Evolutionary conservation across 1,284 basidiomycete species (phyloP).

Genomic region (Rhizoctonia solani): DNA sequence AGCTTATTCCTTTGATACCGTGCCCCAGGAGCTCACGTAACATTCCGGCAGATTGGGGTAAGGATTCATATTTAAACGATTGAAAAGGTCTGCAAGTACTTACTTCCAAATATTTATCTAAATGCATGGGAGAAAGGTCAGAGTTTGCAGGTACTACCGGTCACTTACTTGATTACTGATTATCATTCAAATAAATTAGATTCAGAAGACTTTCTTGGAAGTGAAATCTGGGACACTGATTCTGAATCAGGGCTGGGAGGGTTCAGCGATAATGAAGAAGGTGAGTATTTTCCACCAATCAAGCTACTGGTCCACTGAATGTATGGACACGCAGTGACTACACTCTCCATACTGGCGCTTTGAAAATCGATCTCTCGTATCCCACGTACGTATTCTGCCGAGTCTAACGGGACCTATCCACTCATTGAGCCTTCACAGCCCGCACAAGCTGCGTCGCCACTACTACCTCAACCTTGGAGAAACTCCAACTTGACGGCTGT

Average conservation of each 20-base stretch:
- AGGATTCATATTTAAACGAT: background rate
- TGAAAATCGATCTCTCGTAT: background rate
- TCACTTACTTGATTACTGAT: background rate
- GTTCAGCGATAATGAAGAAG: background rate
- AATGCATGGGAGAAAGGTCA: background rate
- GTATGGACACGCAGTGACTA: background rate
- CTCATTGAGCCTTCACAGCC: background rate
- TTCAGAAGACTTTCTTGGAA: background rate
- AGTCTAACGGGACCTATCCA: background rate
- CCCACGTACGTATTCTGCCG: background rate
- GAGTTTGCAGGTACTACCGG: background rate
- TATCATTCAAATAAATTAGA: background rate
- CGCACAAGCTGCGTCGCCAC: constrained; percentile 19
- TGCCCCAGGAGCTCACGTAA: too few relatives aligned
- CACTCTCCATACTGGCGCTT: background rate
- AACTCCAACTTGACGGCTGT: background rate
- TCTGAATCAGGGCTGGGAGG: background rate
- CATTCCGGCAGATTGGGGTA: constrained; percentile 3
- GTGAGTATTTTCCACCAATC: background rate
- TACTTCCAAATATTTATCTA: background rate
- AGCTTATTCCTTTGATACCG: too few relatives aligned
- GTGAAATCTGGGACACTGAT: background rate
- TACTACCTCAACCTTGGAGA: background rate
- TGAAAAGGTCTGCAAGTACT: background rate
- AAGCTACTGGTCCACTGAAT: background rate